These are phyloP conservation scores for Sporothrix brunneoviolacea DNA, from an alignment of 2,329 filamentous ascomycete species.

Conservation along the genomic window DNA sequence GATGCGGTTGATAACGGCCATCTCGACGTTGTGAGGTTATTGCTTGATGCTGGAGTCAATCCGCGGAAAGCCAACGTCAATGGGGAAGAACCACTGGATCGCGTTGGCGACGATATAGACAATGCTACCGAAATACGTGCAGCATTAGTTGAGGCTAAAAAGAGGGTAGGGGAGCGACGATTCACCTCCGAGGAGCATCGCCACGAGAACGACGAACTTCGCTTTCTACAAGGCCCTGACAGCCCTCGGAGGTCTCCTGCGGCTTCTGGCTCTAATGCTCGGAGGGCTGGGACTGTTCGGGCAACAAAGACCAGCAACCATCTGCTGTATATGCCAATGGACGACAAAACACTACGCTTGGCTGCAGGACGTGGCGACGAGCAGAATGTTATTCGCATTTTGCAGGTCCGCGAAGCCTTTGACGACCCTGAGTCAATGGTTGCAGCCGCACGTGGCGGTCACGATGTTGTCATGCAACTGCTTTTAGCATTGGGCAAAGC, in stretches of 20 bases:
- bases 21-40: constrained; percentile 74
- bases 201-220: constrained; percentile 39
- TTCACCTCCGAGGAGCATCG: constrained; percentile 54
- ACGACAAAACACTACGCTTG: constrained; percentile 53
- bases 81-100: constrained; percentile 83
- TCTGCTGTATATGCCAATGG: constrained; percentile 55
- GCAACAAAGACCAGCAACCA: constrained; percentile 60
- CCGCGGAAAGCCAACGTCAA: constrained; percentile 87
- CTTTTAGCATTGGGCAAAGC: constrained; percentile 61
- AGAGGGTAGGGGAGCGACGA: constrained; percentile 46
- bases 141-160: constrained; percentile 54
- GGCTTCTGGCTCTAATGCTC: constrained; percentile 31
- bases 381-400: constrained; percentile 53
- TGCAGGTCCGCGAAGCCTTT: constrained; percentile 54
- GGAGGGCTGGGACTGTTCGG: constrained; percentile 49
- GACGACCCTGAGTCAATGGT: constrained; percentile 83
- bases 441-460: constrained; percentile 84
- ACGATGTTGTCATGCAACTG: constrained; percentile 79
- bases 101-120: constrained; percentile 67
- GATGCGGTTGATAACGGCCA: constrained; percentile 97
- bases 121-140: constrained; percentile 73
- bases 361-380: constrained; percentile 56
- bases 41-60: constrained; percentile 83
- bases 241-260: constrained; percentile 54
- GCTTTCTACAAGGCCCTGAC: constrained; percentile 49